Evolutionary conservation across 371 early-diverging fungal species (phyloP).

Genomic region (Syncephalastrum contaminatum): DNA sequence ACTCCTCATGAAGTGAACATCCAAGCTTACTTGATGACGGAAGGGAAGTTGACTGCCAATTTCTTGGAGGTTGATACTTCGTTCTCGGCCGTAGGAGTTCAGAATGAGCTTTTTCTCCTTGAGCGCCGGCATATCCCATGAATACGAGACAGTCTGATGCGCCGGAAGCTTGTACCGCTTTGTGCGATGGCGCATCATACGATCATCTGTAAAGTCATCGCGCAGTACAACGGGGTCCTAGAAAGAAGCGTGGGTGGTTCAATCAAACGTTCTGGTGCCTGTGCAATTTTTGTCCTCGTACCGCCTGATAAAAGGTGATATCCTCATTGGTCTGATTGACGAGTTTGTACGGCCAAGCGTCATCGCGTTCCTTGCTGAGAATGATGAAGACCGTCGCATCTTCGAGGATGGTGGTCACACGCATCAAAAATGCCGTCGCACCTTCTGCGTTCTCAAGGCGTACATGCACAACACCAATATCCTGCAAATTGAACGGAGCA

Average conservation of each 20-base stretch:
- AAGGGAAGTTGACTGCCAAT: conserved; percentile 89
- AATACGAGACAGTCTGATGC: conserved; percentile 74
- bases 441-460: conserved; percentile 63
- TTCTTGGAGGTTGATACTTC: conserved; percentile 83
- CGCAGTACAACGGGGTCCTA: conserved; percentile 32
- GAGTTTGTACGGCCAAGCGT: conserved; percentile 91
- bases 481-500: conserved; percentile 84
- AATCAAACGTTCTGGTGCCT: neutral
- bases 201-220: conserved; percentile 29
- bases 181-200: conserved; percentile 23
- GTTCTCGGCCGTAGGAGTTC: conserved; percentile 68
- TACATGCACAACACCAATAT: conserved; percentile 83
- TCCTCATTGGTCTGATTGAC: conserved; percentile 84
- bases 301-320: conserved; percentile 81
- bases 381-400: conserved; percentile 90
- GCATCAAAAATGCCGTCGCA: conserved; percentile 63
- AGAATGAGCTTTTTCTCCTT: conserved; percentile 76
- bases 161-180: conserved; percentile 63
- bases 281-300: conserved; percentile 15
- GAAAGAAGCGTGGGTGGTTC: neutral
- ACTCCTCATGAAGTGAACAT: neutral
- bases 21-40: conserved; percentile 58
- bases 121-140: conserved; percentile 92
- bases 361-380: conserved; percentile 66
- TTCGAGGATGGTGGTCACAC: conserved; percentile 77